These are phyloP conservation scores for Carex littledalei DNA, from an alignment of 176 grass and related monocot species.

Conservation along the genomic window DNA sequence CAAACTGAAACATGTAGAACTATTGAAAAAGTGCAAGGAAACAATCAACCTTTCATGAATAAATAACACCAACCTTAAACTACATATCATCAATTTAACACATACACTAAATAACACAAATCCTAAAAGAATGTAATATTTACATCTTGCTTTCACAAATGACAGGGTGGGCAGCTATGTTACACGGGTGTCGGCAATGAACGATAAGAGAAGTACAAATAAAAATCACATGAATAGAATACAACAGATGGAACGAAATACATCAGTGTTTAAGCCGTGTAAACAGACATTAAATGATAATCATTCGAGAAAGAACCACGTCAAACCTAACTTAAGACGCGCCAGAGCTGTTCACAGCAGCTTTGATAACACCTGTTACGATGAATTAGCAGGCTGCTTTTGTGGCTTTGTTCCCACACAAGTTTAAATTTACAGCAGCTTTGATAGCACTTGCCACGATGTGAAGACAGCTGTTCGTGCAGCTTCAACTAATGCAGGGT, in stretches of 20 bases:
- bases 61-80: background rate
- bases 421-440: slow-evolving; percentile 50
- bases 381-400: slow-evolving; percentile 38
- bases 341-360: slow-evolving; percentile 35
- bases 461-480: slow-evolving; percentile 49
- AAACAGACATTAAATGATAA: background rate
- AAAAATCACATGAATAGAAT: slow-evolving; percentile 3
- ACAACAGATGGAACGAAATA: background rate
- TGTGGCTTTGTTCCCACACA: slow-evolving; percentile 24
- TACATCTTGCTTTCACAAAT: slow-evolving; percentile 14
- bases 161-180: background rate
- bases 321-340: background rate
- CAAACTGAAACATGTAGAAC: background rate
- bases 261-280: background rate
- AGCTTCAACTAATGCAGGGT: slow-evolving; percentile 54
- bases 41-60: background rate
- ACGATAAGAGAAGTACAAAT: slow-evolving; percentile 9
- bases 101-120: background rate
- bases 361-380: slow-evolving; percentile 52
- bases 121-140: slow-evolving; percentile 29
- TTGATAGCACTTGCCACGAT: slow-evolving; percentile 67
- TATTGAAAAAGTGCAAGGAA: background rate
- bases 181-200: background rate
- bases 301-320: background rate
- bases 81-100: background rate